Conservation (phyloP, 345 rosid species). For the Cardamine resedifolia region DNA sequence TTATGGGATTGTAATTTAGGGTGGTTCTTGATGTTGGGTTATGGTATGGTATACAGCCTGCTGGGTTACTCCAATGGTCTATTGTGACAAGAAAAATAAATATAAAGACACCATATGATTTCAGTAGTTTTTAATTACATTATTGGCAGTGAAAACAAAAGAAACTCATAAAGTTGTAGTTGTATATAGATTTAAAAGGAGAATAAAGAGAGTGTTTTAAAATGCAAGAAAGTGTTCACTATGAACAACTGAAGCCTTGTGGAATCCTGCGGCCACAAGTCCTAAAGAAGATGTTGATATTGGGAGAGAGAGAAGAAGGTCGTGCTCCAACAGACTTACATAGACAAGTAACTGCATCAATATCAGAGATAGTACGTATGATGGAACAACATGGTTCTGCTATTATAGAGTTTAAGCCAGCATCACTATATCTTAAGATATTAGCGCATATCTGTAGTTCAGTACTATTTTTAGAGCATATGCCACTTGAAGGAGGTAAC, state of each 20-base stretch:
- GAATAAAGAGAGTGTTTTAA: background rate
- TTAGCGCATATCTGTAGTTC: background rate
- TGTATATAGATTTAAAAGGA: background rate
- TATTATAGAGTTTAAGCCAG: background rate
- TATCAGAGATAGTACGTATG: background rate
- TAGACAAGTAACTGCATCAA: constrained; percentile 4
- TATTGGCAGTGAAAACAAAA: background rate
- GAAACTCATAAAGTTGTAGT: background rate
- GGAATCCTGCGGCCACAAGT: background rate
- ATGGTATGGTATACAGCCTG: background rate
- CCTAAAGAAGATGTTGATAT: background rate
- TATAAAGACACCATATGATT: background rate
- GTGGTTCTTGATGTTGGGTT: background rate
- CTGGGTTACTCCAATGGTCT: background rate
- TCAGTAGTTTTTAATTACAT: background rate
- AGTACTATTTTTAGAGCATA: background rate
- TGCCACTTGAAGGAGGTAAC: background rate
- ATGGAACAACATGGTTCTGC: constrained; percentile 2
- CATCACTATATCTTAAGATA: background rate
- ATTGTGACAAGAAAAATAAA: background rate
- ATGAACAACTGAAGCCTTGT: background rate
- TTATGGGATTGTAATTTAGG: background rate
- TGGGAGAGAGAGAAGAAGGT: background rate
- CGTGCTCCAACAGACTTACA: background rate
- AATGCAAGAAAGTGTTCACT: background rate